These are phyloP conservation scores for Moesziomyces aphidis DNA, from an alignment of 1,284 basidiomycete genomes.

Conservation along the genomic window DNA sequence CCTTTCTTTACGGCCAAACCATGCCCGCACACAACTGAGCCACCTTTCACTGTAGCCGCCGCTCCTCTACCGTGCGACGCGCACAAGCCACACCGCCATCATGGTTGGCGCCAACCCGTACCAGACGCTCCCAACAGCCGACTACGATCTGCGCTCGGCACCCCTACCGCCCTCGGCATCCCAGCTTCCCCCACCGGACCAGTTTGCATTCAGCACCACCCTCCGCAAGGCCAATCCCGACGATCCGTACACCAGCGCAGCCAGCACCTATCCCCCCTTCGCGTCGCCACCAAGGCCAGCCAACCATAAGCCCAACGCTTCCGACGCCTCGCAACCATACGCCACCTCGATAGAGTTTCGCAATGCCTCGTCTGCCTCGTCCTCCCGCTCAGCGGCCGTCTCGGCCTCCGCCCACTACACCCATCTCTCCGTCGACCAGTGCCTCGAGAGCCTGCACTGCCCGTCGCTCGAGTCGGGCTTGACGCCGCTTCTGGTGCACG, in stretches of 20 bases:
- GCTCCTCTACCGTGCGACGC: neutral
- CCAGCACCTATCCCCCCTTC: slow-evolving; percentile 20
- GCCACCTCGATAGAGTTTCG: slow-evolving; percentile 17
- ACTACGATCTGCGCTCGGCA: slow-evolving; percentile 20
- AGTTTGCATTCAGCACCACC: slow-evolving; percentile 56
- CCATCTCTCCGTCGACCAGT: slow-evolving; percentile 43
- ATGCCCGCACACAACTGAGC: neutral
- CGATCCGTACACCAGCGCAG: slow-evolving; percentile 23
- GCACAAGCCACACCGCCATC: slow-evolving; percentile 7
- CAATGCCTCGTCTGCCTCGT: slow-evolving; percentile 1
- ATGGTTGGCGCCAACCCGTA: slow-evolving; percentile 33
- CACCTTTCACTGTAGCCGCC: neutral
- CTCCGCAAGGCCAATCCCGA: slow-evolving; percentile 46
- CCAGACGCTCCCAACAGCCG: slow-evolving; percentile 24
- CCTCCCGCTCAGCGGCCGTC: slow-evolving; percentile 1
- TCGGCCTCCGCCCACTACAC: slow-evolving; percentile 49
- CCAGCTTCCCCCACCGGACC: slow-evolving; percentile 21
- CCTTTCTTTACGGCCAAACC: neutral
- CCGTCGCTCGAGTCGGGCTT: slow-evolving; percentile 53
- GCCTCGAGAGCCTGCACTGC: slow-evolving; percentile 39
- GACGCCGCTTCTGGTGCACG: slow-evolving; percentile 28
- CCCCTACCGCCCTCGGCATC: slow-evolving; percentile 20
- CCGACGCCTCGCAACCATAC: slow-evolving; percentile 13
- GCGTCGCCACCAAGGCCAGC: slow-evolving; percentile 21
- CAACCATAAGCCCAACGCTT: slow-evolving; percentile 30